A percentile compares a stretch with the other conserved stretches of the same genome.
Evolutionary conservation across 352 stramenopile species (phyloP).

Genomic region (Blastocystis hominis): DNA sequence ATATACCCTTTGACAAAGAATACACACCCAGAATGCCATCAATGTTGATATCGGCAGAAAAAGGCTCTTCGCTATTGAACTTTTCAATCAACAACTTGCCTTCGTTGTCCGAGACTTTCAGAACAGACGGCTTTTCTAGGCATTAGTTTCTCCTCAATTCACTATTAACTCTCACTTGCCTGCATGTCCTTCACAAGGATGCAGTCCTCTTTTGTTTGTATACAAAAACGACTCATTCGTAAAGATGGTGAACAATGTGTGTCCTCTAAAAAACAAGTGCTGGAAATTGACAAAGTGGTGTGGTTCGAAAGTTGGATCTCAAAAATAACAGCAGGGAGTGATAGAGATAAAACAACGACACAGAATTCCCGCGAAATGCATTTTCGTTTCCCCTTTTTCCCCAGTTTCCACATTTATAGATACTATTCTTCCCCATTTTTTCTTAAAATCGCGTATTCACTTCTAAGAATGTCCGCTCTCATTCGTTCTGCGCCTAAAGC

Average conservation of each 20-base stretch:
- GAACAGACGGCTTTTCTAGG: background rate
- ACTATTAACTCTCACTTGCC: background rate
- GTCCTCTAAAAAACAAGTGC: too few relatives aligned
- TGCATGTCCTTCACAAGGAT: background rate
- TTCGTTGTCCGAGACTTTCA: background rate
- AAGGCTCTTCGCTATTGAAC: background rate
- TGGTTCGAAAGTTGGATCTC: too few relatives aligned
- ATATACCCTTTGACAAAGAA: background rate
- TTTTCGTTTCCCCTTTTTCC: background rate
- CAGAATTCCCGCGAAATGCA: background rate
- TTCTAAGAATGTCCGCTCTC: slow-evolving; percentile 26
- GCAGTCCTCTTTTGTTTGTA: background rate
- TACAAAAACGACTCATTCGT: slow-evolving; percentile 13
- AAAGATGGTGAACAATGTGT: background rate
- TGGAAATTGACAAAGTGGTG: too few relatives aligned
- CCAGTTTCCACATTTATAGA: background rate
- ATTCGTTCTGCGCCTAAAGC: slow-evolving; percentile 35
- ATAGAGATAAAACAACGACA: too few relatives aligned
- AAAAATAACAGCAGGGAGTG: too few relatives aligned
- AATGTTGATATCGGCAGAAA: background rate
- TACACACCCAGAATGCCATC: slow-evolving; percentile 46
- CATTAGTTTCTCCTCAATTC: background rate
- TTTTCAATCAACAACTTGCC: background rate
- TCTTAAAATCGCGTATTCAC: background rate
- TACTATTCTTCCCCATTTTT: background rate